Conservation (phyloP, 352 stramenopile genomes). For the Pythium guiyangense region DNA sequence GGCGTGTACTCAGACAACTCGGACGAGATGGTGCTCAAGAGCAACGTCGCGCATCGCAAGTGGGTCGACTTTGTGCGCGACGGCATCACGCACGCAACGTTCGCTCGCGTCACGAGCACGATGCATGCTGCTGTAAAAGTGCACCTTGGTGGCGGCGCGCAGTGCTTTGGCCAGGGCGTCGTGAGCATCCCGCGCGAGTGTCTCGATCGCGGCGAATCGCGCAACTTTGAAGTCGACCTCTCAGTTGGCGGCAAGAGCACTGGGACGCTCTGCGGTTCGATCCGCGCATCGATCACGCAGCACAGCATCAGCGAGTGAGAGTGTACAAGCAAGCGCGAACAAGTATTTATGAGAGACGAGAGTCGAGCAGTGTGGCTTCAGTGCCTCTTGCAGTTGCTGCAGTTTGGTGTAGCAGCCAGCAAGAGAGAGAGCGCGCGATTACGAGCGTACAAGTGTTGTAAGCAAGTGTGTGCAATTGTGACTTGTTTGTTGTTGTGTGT, state of each 20-base stretch:
- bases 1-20: conserved; percentile 42
- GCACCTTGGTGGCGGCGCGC: conserved; percentile 33
- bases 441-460: too few species aligned
- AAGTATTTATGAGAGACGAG: conserved; percentile 6
- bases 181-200: conserved; percentile 47
- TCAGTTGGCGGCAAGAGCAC: conserved; percentile 47
- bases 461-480: background rate
- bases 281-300: conserved; percentile 30
- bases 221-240: conserved; percentile 46
- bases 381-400: background rate
- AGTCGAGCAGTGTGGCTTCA: background rate
- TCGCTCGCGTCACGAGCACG: conserved; percentile 33
- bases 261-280: conserved; percentile 48
- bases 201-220: conserved; percentile 13
- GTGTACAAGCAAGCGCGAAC: background rate
- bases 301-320: conserved; percentile 5
- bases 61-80: conserved; percentile 44
- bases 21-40: conserved; percentile 27
- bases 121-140: conserved; percentile 80
- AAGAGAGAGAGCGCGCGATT: background rate
- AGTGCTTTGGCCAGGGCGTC: conserved; percentile 62
- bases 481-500: background rate
- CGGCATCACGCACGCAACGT: conserved; percentile 54
- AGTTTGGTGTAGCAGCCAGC: background rate
- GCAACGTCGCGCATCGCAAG: conserved; percentile 43